Evolutionary conservation across 148 eudicot species (phyloP), one percentile per base, ranked within the genome.

Genomic region (Heliamphora exappendiculata): DNA sequence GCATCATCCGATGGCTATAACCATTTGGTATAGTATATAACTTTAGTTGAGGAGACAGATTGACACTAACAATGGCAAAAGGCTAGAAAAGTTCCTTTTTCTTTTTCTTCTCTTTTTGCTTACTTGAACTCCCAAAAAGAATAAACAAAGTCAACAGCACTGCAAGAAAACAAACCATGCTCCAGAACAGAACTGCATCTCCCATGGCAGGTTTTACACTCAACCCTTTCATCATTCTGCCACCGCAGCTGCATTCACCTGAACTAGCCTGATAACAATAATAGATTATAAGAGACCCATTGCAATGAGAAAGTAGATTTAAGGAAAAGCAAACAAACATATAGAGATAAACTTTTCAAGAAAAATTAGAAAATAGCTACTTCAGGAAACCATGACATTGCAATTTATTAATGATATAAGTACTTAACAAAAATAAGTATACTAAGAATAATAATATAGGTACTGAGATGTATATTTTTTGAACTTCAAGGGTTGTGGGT

Each of bases 131-230:
- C 12, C 4, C 5, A 45, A 6, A 8, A 16, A 29, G 13, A 50
- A 33, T 0, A 49, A n/a, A 0, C 54, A 53, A 31, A 44, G 31
- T 41, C 33, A 73, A 59, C 26, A 12, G 42, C 69, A 12, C 47
- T 62, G 36, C 29, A 78, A 72, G 81, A 76, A 42, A 65, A 83
- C 89, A 83, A 81, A 94, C 98, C 98, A 92, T 90, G 85, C 97
- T 94, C 98, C 98, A 94, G 77, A 94, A 94, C 51, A 94, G 92
- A 68, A 94, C 92, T 39, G 98, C 98, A 77, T 89, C 91, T 85
- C 98, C 98, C 86, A 89, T 92, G 58, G 28, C 26, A 74, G 98
- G 98, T 82, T 94, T 94, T 42, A 94, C 91, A 31, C 92, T 92
- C 77, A 89, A 22, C 59, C 98, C 98, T 42, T 81, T 68, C 54